A percentile compares a stretch with the other conserved stretches of the same genome.
Evolutionary conservation across 495 filamentous ascomycete species (phyloP).

Genomic region (Bombardia bombarda): DNA sequence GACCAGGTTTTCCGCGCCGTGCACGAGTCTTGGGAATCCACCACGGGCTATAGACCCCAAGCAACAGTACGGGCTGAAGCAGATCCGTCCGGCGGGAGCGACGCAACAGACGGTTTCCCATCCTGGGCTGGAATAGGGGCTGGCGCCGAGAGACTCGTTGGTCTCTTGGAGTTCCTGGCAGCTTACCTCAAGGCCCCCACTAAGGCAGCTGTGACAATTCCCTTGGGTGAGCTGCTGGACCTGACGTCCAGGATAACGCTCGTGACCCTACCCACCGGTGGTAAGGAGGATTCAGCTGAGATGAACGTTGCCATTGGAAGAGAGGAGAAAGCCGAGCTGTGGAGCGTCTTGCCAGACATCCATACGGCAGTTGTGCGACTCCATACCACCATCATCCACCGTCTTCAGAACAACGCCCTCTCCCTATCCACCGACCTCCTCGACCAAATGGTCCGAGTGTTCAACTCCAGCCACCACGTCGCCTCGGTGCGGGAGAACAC

Average conservation of each 20-base stretch:
- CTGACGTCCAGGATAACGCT: constrained; percentile 60
- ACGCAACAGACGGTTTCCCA: constrained; percentile 43
- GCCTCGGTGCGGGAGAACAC: constrained; percentile 49
- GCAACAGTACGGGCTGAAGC: constrained; percentile 25
- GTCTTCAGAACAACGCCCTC: constrained; percentile 44
- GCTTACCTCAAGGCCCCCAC: constrained; percentile 46
- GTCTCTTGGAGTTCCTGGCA: constrained; percentile 52
- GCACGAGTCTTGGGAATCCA: constrained; percentile 69
- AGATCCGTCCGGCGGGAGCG: constrained; percentile 36
- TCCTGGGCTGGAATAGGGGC: constrained; percentile 63
- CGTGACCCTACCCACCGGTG: constrained; percentile 46
- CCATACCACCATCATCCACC: constrained; percentile 41
- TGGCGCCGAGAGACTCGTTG: constrained; percentile 59
- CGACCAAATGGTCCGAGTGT: constrained; percentile 62
- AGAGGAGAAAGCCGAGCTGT: constrained; percentile 71
- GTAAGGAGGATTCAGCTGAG: constrained; percentile 31
- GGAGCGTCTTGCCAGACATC: constrained; percentile 60
- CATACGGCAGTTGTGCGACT: constrained; percentile 60
- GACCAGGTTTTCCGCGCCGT: constrained; percentile 70
- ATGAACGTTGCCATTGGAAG: constrained; percentile 61
- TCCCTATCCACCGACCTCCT: constrained; percentile 51
- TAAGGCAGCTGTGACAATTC: constrained; percentile 50
- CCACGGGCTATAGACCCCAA: constrained; percentile 29
- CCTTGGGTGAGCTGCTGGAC: constrained; percentile 57
- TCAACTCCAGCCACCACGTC: constrained; percentile 51